Evolutionary conservation across 257 asterid species (phyloP).

Genomic region (Solanum sparsipilum): DNA sequence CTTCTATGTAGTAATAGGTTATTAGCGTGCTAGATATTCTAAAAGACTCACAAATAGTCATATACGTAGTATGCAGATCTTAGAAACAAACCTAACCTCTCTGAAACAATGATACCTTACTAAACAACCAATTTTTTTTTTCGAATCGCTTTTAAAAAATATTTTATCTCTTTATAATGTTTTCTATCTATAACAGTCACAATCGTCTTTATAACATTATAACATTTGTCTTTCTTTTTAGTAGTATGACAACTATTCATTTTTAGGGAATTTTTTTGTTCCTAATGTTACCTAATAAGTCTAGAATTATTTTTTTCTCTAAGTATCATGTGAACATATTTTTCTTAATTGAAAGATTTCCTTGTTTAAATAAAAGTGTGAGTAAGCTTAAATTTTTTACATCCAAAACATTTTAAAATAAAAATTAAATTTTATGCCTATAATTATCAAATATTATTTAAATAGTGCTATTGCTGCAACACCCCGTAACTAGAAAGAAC

Average conservation of each 20-base stretch:
- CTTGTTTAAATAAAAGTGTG: not conserved
- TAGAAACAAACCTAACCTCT: not conserved
- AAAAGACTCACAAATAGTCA: not conserved
- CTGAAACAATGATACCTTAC: not conserved
- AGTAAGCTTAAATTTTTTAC: too few species aligned
- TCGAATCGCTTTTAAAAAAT: too few species aligned
- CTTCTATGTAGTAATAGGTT: too few species aligned
- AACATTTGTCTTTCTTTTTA: too few species aligned
- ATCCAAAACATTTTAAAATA: not conserved
- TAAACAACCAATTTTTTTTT: not conserved
- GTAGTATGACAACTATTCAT: not conserved
- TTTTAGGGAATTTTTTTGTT: too few species aligned
- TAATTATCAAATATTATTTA: too few species aligned
- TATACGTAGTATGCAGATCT: not conserved
- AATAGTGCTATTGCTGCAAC: too few species aligned
- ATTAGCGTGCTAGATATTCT: not conserved
- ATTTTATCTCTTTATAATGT: too few species aligned
- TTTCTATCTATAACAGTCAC: not conserved
- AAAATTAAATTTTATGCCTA: not conserved
- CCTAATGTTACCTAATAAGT: too few species aligned
- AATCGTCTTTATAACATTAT: not conserved
- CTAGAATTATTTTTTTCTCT: too few species aligned
- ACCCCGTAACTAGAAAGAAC: too few species aligned
- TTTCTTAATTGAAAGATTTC: too few species aligned
- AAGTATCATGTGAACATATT: not conserved